These are phyloP conservation scores for Kappamyces sp. DNA, from an alignment of 192 early-diverging fungal genomes.

Conservation along the genomic window DNA sequence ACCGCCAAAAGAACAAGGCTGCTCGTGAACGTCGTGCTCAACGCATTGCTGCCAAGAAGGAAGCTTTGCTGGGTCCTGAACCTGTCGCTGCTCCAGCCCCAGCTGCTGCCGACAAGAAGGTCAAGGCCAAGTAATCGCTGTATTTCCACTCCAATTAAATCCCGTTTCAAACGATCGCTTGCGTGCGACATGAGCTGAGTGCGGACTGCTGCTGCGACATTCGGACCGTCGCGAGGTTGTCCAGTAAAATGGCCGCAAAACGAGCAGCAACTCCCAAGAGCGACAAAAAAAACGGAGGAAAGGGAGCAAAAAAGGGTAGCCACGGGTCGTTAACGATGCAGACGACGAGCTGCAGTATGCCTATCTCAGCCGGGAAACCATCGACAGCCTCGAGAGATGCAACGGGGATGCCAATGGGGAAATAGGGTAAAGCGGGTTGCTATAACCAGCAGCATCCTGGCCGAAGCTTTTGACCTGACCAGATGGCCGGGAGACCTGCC, in stretches of 20 bases:
- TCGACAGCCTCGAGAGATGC: not conserved
- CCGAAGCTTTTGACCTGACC: constrained; percentile 8
- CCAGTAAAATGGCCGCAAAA: constrained; percentile 1
- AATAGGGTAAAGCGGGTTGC: not conserved
- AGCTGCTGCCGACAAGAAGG: too few relatives aligned
- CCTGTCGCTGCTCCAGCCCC: constrained; percentile 12
- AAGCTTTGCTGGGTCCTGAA: constrained; percentile 46
- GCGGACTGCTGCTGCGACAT: not conserved
- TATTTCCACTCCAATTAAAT: not conserved
- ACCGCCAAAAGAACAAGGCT: constrained; percentile 92
- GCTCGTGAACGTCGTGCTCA: constrained; percentile 85
- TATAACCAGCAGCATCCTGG: not conserved
- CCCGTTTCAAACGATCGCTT: constrained; percentile 12
- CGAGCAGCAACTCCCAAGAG: not conserved
- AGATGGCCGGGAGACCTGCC: constrained; percentile 1
- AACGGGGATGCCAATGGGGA: constrained; percentile 1
- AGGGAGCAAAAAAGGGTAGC: constrained; percentile 4
- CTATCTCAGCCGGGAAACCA: constrained; percentile 5
- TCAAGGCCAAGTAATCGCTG: constrained; percentile 11
- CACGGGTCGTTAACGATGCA: not conserved
- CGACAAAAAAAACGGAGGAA: not conserved
- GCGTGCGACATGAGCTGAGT: constrained; percentile 3
- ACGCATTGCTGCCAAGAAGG: constrained; percentile 86
- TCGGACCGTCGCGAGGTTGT: not conserved
- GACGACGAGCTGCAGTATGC: constrained; percentile 8